These are phyloP conservation scores for Tolypocladium guangdongense DNA, from an alignment of 2,329 filamentous ascomycete genomes.

Conservation along the genomic window DNA sequence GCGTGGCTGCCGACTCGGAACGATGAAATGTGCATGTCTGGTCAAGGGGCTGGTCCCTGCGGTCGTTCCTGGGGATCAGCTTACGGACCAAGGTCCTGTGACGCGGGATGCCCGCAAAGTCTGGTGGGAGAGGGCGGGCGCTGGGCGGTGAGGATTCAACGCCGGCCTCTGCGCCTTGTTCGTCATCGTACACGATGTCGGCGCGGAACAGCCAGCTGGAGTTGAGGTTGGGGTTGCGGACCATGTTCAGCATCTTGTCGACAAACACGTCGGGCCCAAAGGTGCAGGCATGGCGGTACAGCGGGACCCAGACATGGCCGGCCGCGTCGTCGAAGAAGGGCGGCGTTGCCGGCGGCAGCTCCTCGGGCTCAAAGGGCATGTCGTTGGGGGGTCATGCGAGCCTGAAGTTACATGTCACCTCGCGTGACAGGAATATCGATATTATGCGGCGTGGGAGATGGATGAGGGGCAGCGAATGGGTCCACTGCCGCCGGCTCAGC, in stretches of 20 bases:
- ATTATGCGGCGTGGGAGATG: neutral
- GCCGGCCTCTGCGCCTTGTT: conserved; percentile 5
- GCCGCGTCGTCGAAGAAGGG: conserved; percentile 16
- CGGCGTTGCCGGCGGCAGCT: conserved; percentile 13
- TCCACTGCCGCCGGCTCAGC: neutral
- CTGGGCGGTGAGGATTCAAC: neutral
- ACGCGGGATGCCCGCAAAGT: conserved; percentile 22
- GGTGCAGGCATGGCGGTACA: conserved; percentile 44
- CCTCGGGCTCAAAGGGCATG: conserved; percentile 18
- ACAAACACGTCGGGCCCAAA: conserved; percentile 55
- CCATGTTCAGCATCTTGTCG: conserved; percentile 60
- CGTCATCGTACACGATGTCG: conserved; percentile 48
- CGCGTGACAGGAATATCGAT: neutral
- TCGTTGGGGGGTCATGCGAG: neutral
- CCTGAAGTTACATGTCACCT: neutral
- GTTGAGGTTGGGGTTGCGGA: conserved; percentile 71
- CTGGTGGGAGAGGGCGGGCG: conserved; percentile 3
- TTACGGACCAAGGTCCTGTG: conserved; percentile 60
- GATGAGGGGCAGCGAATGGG: neutral
- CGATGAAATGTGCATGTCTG: conserved; percentile 73
- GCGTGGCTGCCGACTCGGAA: conserved; percentile 12
- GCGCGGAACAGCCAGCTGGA: conserved; percentile 69
- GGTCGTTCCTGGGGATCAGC: conserved; percentile 71
- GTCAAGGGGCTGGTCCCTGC: conserved; percentile 61
- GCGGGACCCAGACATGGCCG: conserved; percentile 35